Evolutionary conservation across 495 filamentous ascomycete species (phyloP), one percentile per base, ranked within the genome.

Genomic region (Corynascus novoguineensis): DNA sequence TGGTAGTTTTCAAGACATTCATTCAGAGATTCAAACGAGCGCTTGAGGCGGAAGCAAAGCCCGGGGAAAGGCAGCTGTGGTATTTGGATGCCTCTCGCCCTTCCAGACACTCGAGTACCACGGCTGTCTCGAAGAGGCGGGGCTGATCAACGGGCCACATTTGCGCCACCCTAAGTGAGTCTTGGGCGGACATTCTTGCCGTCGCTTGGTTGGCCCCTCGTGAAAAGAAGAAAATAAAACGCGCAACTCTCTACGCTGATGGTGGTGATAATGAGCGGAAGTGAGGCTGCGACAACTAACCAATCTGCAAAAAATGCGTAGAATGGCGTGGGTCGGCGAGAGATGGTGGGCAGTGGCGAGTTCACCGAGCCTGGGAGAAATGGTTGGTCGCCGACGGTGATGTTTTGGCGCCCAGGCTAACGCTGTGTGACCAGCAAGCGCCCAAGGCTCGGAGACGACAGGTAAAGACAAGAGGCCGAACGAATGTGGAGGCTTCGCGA

Each of bases 221-320:
- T 12, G 34, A 7, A 19, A 40, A 14, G 32, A 21, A 5, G 14
- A 38, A 38, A 21, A 22, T 12, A 27, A 51, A 27, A 19, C 22
- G n/a, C n/a, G n/a, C n/a, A n/a, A n/a, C n/a, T n/a, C n/a, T n/a
- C n/a, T n/a, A n/a, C n/a, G n/a, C n/a, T n/a, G n/a, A n/a, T n/a
- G 19, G 24, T 24, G 44, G 25, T 17, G 24, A 15, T 31, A n/a
- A 47, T 27, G 27, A 15, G 15, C 17, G 3, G 49, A 28, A 51
- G 49, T 51, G 34, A 51, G 34, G 49, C 49, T 51, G 49, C 22
- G 6, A 40, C 22, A 40, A 28, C 34, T 5, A 51, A n/a, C 12
- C 14, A 28, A 21, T 19, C 22, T 45, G 15, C 44, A 24, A 29
- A 47, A n/a, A 21, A 15, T 19, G 34, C 22, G 1, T 17, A 28